Evolutionary conservation across 169 alveolate species (phyloP), one percentile per base, ranked within the genome.

Genomic region (Eimeria brunetti): DNA sequence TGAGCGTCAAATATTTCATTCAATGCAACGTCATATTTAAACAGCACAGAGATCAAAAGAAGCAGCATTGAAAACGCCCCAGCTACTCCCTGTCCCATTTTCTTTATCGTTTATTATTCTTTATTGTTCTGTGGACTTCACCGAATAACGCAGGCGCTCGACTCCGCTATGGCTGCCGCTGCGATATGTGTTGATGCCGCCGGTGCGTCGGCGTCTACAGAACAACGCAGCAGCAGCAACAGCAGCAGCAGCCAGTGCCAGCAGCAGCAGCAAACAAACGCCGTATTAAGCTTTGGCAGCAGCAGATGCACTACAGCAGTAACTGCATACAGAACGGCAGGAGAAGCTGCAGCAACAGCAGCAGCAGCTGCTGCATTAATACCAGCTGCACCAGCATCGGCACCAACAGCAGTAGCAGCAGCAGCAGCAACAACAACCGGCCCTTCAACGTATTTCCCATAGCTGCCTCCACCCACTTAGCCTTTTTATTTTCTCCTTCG

Each of bases 91-190:
- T n/a, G n/a, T n/a, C n/a, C n/a, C n/a, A n/a, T n/a, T n/a, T n/a
- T n/a, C n/a, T n/a, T n/a, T n/a, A n/a, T n/a, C n/a, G n/a, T n/a
- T n/a, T n/a, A n/a, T n/a, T n/a, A 8, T 53, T 38, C 44, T 27
- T 20, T 24, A 1, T 33, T 14, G 30, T 30, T 46, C 60, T 44
- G 6, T 22, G 11, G 38, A 1, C 51, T 85, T 64, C 71, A 88
- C 94, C 94, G 94, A 73, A 88, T 88, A 64, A 73, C 94, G 73
- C 94, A 88, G 51, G 94, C 94, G 64, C 94, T 71, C 53, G 86
- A 27, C 62, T 88, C 94, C 33, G 94, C 94, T 27, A 88, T n/a
- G 41, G 94, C 62, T n/a, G 94, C 94, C 3, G 85, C 84, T 12
- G 58, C 73, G 71, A 88, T 73, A 36, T 88, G 94, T 11, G 73